Conservation (phyloP, 176 grass and related monocot species). For the Chrysopogon serrulatus region DNA sequence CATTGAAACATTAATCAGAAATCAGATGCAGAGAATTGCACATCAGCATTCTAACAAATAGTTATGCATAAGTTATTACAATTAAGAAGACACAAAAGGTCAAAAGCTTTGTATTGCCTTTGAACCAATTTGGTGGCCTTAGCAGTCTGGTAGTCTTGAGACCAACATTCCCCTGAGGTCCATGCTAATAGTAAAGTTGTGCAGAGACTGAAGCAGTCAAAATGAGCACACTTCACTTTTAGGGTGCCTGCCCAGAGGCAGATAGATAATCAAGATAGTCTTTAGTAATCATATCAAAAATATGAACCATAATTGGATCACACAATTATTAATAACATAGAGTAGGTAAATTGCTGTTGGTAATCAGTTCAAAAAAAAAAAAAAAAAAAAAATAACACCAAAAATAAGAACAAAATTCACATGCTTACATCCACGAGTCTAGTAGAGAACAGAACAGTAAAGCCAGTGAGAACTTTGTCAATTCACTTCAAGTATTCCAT, state of each 20-base stretch:
- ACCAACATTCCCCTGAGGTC: background rate
- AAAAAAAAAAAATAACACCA: background rate
- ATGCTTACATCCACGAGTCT: background rate
- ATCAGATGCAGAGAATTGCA: background rate
- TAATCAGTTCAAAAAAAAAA: background rate
- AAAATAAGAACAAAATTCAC: background rate
- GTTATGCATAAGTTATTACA: background rate
- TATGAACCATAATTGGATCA: background rate
- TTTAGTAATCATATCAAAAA: background rate
- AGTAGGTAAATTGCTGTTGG: background rate
- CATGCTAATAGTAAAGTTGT: background rate
- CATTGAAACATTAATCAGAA: background rate
- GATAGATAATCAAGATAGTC: background rate
- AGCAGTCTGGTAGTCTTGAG: background rate
- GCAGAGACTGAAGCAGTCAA: background rate
- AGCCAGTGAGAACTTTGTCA: background rate
- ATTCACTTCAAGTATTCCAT: background rate
- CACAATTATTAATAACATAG: background rate
- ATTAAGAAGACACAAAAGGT: background rate
- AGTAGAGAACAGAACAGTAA: background rate
- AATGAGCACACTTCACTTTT: background rate
- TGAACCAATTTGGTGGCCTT: background rate
- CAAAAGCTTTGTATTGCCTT: background rate
- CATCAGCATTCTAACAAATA: background rate
- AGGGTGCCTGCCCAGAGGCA: background rate